Conservation (phyloP, 257 asterid species). For the Craterostigma plantagineum region DNA sequence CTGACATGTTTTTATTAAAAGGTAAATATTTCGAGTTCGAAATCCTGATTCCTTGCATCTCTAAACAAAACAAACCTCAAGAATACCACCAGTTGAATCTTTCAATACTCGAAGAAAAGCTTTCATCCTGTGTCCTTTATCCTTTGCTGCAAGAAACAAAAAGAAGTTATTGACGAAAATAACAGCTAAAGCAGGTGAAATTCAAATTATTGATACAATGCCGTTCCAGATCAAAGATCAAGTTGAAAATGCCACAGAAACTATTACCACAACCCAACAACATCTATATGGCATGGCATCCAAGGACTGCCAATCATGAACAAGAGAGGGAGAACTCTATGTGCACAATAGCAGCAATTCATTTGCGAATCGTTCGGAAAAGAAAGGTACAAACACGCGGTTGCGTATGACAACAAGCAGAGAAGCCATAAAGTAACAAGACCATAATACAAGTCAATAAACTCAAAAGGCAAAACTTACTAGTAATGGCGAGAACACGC, state of each 20-base stretch:
- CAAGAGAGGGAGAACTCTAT: too few relatives aligned
- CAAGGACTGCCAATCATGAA: too few relatives aligned
- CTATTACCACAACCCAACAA: too few relatives aligned
- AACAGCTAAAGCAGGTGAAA: not conserved
- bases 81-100: slow-evolving; percentile 87
- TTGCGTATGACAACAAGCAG: not conserved
- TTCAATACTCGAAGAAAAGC: slow-evolving; percentile 90
- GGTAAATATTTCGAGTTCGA: not conserved
- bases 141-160: slow-evolving; percentile 45
- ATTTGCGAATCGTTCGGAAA: too few relatives aligned
- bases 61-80: slow-evolving; percentile 37
- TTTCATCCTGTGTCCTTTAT: slow-evolving; percentile 45
- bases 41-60: not conserved
- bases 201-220: not conserved
- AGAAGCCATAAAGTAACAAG: not conserved
- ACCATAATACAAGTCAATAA: not conserved
- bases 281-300: too few relatives aligned
- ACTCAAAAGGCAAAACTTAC: slow-evolving; percentile 15
- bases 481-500: slow-evolving; percentile 87
- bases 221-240: not conserved
- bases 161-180: not conserved
- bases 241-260: too few relatives aligned
- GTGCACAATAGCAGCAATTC: too few relatives aligned
- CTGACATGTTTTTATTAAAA: too few relatives aligned
- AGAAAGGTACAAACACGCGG: not conserved